A percentile compares a stretch with the other conserved stretches of the same genome.
Evolutionary conservation across 805 yeast species (phyloP).

Genomic region (Kluyveromyces starmeri): DNA sequence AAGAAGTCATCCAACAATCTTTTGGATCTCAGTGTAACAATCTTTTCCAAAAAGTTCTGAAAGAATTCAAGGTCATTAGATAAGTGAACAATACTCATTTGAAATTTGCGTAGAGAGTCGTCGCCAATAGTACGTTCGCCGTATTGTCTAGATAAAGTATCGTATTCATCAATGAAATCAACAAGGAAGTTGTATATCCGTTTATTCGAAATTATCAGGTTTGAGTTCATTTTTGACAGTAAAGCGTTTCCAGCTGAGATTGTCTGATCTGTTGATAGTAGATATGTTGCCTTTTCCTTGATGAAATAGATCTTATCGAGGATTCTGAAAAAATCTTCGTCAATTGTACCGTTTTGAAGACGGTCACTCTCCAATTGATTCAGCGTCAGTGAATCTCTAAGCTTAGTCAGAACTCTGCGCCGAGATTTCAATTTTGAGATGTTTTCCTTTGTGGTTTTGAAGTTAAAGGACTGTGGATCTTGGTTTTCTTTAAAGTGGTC

Average conservation of each 20-base stretch:
- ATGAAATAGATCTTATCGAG: conserved; percentile 56
- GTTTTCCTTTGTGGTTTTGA: conserved; percentile 13
- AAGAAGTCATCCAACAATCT: conserved; percentile 58
- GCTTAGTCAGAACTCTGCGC: conserved; percentile 41
- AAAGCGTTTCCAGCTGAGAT: conserved; percentile 49
- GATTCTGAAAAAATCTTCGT: conserved; percentile 49
- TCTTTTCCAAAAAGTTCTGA: conserved; percentile 48
- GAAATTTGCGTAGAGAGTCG: conserved; percentile 19
- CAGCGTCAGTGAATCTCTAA: conserved; percentile 57
- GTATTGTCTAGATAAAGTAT: conserved; percentile 14
- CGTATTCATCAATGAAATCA: conserved; percentile 26
- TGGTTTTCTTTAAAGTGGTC: not conserved
- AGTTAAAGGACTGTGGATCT: conserved; percentile 4
- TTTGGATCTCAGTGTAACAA: conserved; percentile 64
- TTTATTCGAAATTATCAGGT: conserved; percentile 45
- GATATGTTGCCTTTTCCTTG: conserved; percentile 56
- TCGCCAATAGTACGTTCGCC: conserved; percentile 12
- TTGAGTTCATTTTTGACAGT: conserved; percentile 45
- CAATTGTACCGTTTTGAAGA: conserved; percentile 35
- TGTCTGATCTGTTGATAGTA: conserved; percentile 53
- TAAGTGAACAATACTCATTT: conserved; percentile 28
- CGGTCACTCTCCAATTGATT: conserved; percentile 62
- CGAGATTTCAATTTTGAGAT: conserved; percentile 31
- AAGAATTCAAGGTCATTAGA: conserved; percentile 42
- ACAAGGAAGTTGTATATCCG: conserved; percentile 40